Conservation (phyloP, 257 asterid genomes). For the Striga asiatica region DNA sequence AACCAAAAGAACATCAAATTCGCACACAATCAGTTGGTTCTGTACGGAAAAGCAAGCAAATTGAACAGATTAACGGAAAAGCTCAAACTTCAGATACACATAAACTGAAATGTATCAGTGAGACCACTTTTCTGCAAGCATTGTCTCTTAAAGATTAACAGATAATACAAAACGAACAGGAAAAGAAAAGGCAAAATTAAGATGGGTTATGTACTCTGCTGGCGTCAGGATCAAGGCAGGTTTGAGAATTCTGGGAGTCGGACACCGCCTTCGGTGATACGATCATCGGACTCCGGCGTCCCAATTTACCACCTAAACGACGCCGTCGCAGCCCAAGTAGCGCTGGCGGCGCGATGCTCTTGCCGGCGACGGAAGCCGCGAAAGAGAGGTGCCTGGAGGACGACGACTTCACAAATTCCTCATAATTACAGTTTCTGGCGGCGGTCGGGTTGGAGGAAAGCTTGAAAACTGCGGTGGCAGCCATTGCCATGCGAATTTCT, state of each 20-base stretch:
- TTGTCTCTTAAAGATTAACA: background rate
- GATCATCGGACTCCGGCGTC: constrained; percentile 27
- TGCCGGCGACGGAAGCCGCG: constrained; percentile 37
- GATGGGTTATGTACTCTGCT: constrained; percentile 41
- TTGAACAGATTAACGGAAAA: background rate
- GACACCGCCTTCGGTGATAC: constrained; percentile 86
- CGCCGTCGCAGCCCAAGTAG: constrained; percentile 18
- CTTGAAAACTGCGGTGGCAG: constrained; percentile 27
- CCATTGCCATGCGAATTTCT: constrained; percentile 23
- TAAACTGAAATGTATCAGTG: background rate
- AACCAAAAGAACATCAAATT: background rate
- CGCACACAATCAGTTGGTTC: constrained; percentile 4
- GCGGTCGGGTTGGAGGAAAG: constrained; percentile 17
- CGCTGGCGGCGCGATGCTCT: constrained; percentile 18
- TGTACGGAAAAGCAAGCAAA: constrained; percentile 7
- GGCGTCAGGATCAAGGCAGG: constrained; percentile 92
- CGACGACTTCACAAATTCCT: constrained; percentile 22
- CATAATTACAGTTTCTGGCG: constrained; percentile 1
- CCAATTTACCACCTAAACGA: constrained; percentile 13
- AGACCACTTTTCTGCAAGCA: background rate
- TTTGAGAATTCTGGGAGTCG: constrained; percentile 84
- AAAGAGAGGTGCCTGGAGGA: constrained; percentile 42
- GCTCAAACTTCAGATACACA: background rate
- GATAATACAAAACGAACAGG: too few species aligned
- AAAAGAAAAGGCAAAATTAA: constrained; percentile 1